Evolutionary conservation across 306 rosid species (phyloP).

Genomic region (Pyrus bretschneideri): DNA sequence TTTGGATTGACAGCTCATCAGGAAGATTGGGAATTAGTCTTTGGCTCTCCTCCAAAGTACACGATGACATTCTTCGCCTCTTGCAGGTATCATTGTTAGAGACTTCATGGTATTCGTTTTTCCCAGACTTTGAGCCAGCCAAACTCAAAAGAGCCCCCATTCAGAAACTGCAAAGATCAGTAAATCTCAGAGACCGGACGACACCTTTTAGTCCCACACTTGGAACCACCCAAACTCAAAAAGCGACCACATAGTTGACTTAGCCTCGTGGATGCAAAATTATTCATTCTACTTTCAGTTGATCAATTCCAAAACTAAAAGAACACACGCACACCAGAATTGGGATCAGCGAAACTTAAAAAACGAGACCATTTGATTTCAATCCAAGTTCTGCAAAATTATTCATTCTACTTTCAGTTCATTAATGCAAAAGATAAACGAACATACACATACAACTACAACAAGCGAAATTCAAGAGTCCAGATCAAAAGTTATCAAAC

Average conservation of each 20-base stretch:
- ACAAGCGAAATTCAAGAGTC: not conserved
- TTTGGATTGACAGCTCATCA: slow-evolving; percentile 85
- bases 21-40: slow-evolving; percentile 81
- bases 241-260: not conserved
- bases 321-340: not conserved
- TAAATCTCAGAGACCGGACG: slow-evolving; percentile 23
- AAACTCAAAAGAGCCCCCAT: slow-evolving; percentile 76
- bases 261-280: not conserved
- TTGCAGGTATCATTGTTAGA: slow-evolving; percentile 47
- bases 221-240: not conserved
- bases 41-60: slow-evolving; percentile 47
- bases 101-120: slow-evolving; percentile 27
- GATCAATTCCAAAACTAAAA: slow-evolving; percentile 11
- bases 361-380: not conserved
- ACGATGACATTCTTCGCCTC: slow-evolving; percentile 60
- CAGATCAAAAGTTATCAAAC: not conserved
- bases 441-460: not conserved
- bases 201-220: not conserved
- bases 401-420: not conserved
- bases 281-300: not conserved
- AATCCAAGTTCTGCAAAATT: not conserved
- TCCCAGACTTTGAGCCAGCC: slow-evolving; percentile 30
- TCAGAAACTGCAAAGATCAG: slow-evolving; percentile 14
- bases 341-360: not conserved
- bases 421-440: slow-evolving; percentile 8